Evolutionary conservation across 192 early-diverging fungal species (phyloP), one percentile per base, ranked within the genome.

Genomic region (Rhizophagus sp.): DNA sequence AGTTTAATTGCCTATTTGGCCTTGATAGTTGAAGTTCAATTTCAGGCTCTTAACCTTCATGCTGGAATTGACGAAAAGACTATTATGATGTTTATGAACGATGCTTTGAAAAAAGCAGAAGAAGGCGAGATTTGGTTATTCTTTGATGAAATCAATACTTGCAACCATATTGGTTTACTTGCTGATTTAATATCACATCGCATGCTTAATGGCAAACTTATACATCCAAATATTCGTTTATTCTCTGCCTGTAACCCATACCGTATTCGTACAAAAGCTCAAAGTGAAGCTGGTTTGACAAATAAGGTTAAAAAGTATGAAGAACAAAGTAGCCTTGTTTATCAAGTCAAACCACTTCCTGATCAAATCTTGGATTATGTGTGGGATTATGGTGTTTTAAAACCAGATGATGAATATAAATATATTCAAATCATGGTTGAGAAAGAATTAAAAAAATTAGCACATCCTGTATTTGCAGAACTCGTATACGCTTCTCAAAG

Each of bases 361-460:
- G 75, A 77, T n/a, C 61, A 57, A 57, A 57, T 77, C 8, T 25
- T 77, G 11, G 75, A 77, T 77, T 34, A 25, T 57, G 52, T 57
- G 5, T 57, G 52, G 52, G 17, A 57, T 19, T 57, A 57, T 57
- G 52, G 52, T 57, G 17, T 57, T 57, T 6, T 57, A 6, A 57
- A 57, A 57, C 52, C 15, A 22, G 19, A 57, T 57, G 52, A 57
- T 57, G 52, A 57, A n/a, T 57, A 22, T 22, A 57, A 57, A 19
- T 57, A 15, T 36, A 69, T 36, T 57, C 52, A 57, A 57, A 57
- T 57, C 22, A 57, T 57, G 52, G 52, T 57, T 22, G 52, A 57
- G 7, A 57, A 57, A 22, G 52, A 57, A 57, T 57, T 57, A 57
- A 57, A 57, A 57, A 57, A 57, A 22, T 24, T 50, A 17, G 33